A percentile compares a stretch with the other conserved stretches of the same genome.
phyloP scores from a whole-genome alignment of 164 flowering plant genomes.

The Taxillus chinensis region DNA sequence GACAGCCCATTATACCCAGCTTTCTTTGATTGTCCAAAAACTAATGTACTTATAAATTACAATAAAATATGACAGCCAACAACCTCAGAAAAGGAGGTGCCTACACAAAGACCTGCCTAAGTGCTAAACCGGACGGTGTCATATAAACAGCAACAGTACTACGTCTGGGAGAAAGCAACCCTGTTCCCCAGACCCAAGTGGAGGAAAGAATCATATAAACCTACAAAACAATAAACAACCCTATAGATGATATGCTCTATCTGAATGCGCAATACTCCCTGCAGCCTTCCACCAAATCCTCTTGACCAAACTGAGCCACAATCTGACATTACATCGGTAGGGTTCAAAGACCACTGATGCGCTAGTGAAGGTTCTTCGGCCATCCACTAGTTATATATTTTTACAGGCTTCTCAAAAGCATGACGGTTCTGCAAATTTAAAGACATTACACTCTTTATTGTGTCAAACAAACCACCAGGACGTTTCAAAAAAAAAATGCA shows the following conservation, averaged over 20 bases:
- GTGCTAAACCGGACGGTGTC: conserved; percentile 8
- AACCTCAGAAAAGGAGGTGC: conserved; percentile 14
- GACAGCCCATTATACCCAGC: conserved; percentile 28
- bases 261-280: conserved; percentile 1
- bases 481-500: neutral
- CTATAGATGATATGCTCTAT: conserved; percentile 7
- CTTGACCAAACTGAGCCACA: conserved; percentile 1
- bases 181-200: conserved; percentile 18
- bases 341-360: neutral
- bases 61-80: conserved; percentile 17
- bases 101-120: conserved; percentile 6
- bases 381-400: conserved; percentile 61
- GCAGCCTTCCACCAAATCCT: conserved; percentile 6
- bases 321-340: neutral
- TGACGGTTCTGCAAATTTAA: conserved; percentile 70
- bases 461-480: neutral
- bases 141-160: neutral
- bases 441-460: neutral
- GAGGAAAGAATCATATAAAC: conserved; percentile 15
- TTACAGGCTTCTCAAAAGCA: conserved; percentile 83
- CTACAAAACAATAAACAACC: conserved; percentile 17
- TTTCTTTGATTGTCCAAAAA: conserved; percentile 40
- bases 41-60: conserved; percentile 44
- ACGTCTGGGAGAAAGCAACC: neutral
- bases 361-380: conserved; percentile 7